phyloP scores from a whole-genome alignment of 768 basidiomycete species.

The Chalciporus sphaerocephalus region DNA sequence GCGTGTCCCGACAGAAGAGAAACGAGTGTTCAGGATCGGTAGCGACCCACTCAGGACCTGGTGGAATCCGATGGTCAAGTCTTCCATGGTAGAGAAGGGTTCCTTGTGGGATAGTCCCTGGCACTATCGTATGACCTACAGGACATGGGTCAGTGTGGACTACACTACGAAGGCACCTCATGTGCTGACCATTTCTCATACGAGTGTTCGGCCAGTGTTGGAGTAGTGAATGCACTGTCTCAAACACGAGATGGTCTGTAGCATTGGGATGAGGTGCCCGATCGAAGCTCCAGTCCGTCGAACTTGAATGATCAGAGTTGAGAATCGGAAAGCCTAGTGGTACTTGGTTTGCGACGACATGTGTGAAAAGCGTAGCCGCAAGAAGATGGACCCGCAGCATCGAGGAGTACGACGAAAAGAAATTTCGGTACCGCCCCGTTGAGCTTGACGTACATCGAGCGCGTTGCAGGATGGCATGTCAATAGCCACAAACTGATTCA shows the following conservation, averaged over 20 bases:
- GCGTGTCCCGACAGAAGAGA: conserved; percentile 24
- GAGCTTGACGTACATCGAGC: no score
- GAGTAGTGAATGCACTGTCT: conserved; percentile 13
- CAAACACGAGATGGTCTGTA: conserved; percentile 35
- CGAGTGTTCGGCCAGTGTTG: conserved; percentile 39
- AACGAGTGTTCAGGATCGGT: conserved; percentile 33
- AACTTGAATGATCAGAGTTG: not conserved
- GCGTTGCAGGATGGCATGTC: not conserved
- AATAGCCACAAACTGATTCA: no score
- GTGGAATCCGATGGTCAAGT: conserved; percentile 14
- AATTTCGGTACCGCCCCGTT: not conserved
- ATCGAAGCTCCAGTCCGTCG: conserved; percentile 18
- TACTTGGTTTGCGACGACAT: not conserved
- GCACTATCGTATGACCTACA: conserved; percentile 4
- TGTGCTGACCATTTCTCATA: conserved; percentile 31
- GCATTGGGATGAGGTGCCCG: conserved; percentile 24
- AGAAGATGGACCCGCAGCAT: not conserved
- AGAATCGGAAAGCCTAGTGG: not conserved
- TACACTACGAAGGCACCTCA: not conserved
- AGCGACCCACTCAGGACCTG: conserved; percentile 28
- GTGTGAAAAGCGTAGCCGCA: not conserved
- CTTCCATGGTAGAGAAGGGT: conserved; percentile 4
- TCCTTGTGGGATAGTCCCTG: conserved; percentile 4
- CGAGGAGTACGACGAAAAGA: not conserved
- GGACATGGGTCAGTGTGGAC: not conserved